These are phyloP conservation scores for Diophrys sp. DNA, from an alignment of 73 alveolate species.

Conservation along the genomic window DNA sequence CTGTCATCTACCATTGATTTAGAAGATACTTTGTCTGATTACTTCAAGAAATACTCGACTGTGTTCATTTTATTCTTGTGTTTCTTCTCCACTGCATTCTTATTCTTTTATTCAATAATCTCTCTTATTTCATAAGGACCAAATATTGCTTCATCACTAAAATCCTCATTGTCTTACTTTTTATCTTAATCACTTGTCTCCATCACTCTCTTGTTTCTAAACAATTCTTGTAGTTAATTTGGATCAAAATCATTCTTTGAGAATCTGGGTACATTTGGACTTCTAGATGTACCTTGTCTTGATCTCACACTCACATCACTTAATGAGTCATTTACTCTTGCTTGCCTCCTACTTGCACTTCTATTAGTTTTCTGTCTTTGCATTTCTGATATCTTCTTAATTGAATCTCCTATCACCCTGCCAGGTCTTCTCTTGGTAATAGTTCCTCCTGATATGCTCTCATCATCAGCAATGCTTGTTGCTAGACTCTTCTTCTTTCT, in stretches of 20 bases:
- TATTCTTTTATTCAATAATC: neutral
- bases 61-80: no score
- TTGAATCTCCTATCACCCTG: neutral
- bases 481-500: neutral
- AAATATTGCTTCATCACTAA: neutral
- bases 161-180: no score
- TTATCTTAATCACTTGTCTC: no score
- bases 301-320: neutral
- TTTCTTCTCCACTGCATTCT: no score
- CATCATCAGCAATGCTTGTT: neutral
- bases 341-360: no score
- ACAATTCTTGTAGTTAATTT: neutral
- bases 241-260: neutral
- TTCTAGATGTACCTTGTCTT: neutral
- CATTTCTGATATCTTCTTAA: neutral
- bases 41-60: no score
- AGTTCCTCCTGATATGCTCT: neutral
- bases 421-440: neutral
- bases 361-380: neutral
- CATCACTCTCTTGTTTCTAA: neutral
- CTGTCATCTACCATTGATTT: no score
- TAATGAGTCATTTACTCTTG: no score
- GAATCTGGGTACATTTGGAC: no score
- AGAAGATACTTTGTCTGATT: no score
- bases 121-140: neutral